These are phyloP conservation scores for Echeveria elegans DNA, from an alignment of 164 flowering plant species.

Conservation along the genomic window DNA sequence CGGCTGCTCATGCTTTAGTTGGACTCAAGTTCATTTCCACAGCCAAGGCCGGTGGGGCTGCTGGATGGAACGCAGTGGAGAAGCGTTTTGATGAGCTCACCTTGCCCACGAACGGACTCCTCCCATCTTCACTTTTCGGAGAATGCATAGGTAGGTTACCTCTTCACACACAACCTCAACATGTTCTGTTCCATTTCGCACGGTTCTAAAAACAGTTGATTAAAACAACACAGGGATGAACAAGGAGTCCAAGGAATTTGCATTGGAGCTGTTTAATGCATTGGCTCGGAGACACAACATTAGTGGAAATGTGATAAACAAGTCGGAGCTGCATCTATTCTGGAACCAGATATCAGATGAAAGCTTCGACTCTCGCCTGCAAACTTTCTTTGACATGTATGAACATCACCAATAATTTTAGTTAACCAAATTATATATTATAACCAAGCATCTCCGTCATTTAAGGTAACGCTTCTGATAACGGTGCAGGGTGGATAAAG, in stretches of 20 bases:
- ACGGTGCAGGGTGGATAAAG: conserved; percentile 34
- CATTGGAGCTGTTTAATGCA: conserved; percentile 27
- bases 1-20: conserved; percentile 68
- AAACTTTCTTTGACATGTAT: conserved; percentile 43
- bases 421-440: background rate
- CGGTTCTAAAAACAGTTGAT: background rate
- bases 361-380: conserved; percentile 52
- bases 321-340: conserved; percentile 26
- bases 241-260: conserved; percentile 37
- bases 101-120: conserved; percentile 21
- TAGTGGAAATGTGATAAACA: conserved; percentile 24
- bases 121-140: conserved; percentile 24
- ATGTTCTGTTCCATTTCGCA: background rate
- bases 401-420: background rate
- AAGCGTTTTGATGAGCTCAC: conserved; percentile 26
- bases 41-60: conserved; percentile 44
- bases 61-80: conserved; percentile 58
- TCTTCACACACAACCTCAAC: background rate
- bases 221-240: conserved; percentile 33
- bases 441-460: background rate
- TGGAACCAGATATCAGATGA: conserved; percentile 39
- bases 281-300: conserved; percentile 23
- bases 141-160: conserved; percentile 32
- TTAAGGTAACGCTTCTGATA: background rate
- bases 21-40: conserved; percentile 81